Evolutionary conservation across 208 protist genomes (phyloP).

Genomic region (Strigomonas culicis): DNA sequence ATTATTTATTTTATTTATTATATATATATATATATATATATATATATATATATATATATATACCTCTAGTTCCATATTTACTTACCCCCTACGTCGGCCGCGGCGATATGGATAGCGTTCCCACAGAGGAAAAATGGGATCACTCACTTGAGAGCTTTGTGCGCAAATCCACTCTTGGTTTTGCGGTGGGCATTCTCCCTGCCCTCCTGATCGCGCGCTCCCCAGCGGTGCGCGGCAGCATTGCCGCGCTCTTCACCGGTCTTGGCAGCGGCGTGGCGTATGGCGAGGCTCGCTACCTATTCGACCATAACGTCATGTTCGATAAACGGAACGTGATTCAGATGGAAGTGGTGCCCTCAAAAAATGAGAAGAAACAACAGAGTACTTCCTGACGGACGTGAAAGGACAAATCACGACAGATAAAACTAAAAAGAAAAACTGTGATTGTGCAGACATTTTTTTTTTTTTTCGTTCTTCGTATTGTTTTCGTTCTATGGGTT

Average conservation of each 20-base stretch:
- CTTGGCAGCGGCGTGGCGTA: conserved; percentile 83
- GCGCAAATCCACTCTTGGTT: conserved; percentile 82
- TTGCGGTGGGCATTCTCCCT: conserved; percentile 64
- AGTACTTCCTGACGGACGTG: conserved; percentile 1
- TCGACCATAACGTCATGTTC: conserved; percentile 86
- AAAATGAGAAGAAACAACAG: conserved; percentile 10
- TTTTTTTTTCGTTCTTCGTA: too few species aligned
- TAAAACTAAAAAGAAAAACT: conserved; percentile 12
- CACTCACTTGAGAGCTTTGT: conserved; percentile 82
- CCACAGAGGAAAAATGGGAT: conserved; percentile 88
- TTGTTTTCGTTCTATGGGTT: too few species aligned
- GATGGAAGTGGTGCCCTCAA: conserved; percentile 20
- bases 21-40: neutral
- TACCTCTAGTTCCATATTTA: neutral
- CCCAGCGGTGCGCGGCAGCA: conserved; percentile 39
- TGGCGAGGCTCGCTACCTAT: conserved; percentile 83
- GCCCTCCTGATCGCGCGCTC: conserved; percentile 76
- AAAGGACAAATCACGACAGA: neutral
- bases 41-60: neutral
- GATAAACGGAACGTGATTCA: conserved; percentile 79
- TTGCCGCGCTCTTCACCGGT: conserved; percentile 68
- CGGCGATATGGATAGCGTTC: conserved; percentile 18
- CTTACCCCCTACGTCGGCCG: neutral
- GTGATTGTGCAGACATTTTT: too few species aligned
- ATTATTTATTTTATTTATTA: too few species aligned